phyloP scores from a whole-genome alignment of 2,329 filamentous ascomycete genomes.

The Arthroderma sp. region DNA sequence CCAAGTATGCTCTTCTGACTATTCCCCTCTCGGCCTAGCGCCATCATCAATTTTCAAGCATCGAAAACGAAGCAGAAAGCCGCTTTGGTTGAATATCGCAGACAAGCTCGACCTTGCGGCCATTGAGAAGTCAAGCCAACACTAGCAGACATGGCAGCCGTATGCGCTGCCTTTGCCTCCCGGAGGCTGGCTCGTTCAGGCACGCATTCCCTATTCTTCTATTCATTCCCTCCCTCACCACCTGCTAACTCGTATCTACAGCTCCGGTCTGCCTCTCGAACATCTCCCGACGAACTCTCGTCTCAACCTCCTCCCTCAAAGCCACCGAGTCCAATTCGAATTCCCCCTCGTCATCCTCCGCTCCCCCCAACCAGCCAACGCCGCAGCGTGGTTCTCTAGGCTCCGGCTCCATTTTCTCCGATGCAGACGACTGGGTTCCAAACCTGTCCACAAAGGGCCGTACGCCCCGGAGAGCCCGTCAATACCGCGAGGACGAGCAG shows the following conservation, averaged over 20 bases:
- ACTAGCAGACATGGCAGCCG: conserved; percentile 22
- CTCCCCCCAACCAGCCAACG: conserved; percentile 2
- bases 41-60: background rate
- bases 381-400: conserved; percentile 23
- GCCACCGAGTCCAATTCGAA: background rate
- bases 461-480: conserved; percentile 8
- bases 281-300: conserved; percentile 10
- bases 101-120: background rate
- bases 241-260: background rate
- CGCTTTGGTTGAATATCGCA: too few species aligned
- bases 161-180: conserved; percentile 24
- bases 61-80: background rate
- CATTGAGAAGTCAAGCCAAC: background rate
- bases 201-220: conserved; percentile 11
- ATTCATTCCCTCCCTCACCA: background rate
- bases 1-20: too few species aligned
- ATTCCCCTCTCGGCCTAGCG: too few species aligned
- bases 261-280: conserved; percentile 6
- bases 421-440: conserved; percentile 17
- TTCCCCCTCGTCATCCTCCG: background rate
- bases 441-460: conserved; percentile 11
- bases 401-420: conserved; percentile 30
- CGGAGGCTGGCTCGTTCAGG: conserved; percentile 27
- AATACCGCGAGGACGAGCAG: conserved; percentile 7
- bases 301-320: conserved; percentile 6